Percentiles rank a stretch among this genome's conserved stretches.
These are phyloP conservation scores for Thelonectria blattea DNA, from an alignment of 2,329 filamentous ascomycete genomes.

Conservation along the genomic window DNA sequence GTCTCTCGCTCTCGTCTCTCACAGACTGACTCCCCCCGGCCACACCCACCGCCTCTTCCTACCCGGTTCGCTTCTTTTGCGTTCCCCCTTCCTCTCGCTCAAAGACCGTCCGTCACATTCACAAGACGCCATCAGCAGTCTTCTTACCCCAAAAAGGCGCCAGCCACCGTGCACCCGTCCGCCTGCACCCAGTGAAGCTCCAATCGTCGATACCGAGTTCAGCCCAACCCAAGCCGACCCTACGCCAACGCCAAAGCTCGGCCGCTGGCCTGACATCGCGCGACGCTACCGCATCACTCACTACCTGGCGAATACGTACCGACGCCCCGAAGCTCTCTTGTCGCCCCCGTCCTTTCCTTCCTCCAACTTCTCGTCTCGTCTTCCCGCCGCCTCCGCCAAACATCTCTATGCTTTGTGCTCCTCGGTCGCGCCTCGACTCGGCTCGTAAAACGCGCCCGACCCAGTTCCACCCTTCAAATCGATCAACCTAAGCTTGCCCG, in stretches of 20 bases:
- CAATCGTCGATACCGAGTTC: slow-evolving; percentile 17
- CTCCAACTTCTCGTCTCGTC: slow-evolving; percentile 1
- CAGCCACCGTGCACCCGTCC: slow-evolving; percentile 7
- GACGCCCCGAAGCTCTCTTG: slow-evolving; percentile 14
- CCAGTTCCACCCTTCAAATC: slow-evolving; percentile 7
- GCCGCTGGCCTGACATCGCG: slow-evolving; percentile 22
- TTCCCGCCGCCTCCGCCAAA: slow-evolving; percentile 15
- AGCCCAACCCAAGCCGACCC: slow-evolving; percentile 10
- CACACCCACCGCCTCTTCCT: neutral
- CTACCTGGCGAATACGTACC: slow-evolving; percentile 21
- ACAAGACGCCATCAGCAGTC: neutral
- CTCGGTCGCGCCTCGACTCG: slow-evolving; percentile 14
- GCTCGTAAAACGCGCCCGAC: slow-evolving; percentile 16
- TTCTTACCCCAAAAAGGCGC: neutral
- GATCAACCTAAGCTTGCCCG: slow-evolving; percentile 9
- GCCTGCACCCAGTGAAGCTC: neutral
- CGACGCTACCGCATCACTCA: slow-evolving; percentile 18
- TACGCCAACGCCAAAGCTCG: slow-evolving; percentile 16
- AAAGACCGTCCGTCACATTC: slow-evolving; percentile 11
- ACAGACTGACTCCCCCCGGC: neutral
- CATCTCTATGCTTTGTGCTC: slow-evolving; percentile 17
- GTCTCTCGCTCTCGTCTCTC: neutral
- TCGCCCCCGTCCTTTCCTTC: slow-evolving; percentile 11
- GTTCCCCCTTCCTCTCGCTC: neutral
- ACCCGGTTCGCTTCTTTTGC: slow-evolving; percentile 1